These are phyloP conservation scores for Incumbomyces delicatus DNA, from an alignment of 2,329 filamentous ascomycete genomes.

Conservation along the genomic window DNA sequence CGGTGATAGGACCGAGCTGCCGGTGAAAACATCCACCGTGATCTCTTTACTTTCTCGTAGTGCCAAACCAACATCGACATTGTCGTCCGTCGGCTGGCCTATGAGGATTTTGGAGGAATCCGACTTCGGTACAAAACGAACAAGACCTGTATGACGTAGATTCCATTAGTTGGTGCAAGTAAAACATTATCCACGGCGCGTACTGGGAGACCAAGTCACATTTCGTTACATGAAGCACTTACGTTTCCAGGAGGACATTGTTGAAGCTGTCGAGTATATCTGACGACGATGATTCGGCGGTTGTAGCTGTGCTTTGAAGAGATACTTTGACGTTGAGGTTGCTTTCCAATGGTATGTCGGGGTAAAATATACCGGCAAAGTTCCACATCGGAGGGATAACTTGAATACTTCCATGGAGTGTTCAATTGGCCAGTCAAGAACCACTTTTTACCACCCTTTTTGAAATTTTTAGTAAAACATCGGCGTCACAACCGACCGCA, in stretches of 20 bases:
- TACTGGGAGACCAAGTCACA: not conserved
- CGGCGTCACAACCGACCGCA: too few relatives aligned
- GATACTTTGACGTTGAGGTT: not conserved
- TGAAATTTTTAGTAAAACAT: too few relatives aligned
- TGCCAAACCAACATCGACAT: constrained; percentile 49
- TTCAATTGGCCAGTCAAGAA: too few relatives aligned
- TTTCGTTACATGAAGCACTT: not conserved
- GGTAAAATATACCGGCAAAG: too few relatives aligned
- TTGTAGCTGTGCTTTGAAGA: not conserved
- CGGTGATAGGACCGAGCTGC: constrained; percentile 47
- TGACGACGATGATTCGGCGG: not conserved
- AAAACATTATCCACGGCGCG: too few relatives aligned
- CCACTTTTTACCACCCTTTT: too few relatives aligned
- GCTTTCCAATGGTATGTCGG: too few relatives aligned
- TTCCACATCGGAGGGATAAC: too few relatives aligned
- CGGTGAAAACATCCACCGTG: constrained; percentile 47
- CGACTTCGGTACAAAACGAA: constrained; percentile 48
- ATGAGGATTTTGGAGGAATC: constrained; percentile 42
- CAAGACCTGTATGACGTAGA: constrained; percentile 38
- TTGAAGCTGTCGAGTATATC: not conserved
- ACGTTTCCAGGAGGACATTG: constrained; percentile 6
- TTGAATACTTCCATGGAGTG: too few relatives aligned
- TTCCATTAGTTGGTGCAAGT: not conserved
- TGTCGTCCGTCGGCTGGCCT: constrained; percentile 45
- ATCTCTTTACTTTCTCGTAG: constrained; percentile 49